Evolutionary conservation across 768 basidiomycete species (phyloP), one percentile per base, ranked within the genome.

Genomic region (Russula virescens): DNA sequence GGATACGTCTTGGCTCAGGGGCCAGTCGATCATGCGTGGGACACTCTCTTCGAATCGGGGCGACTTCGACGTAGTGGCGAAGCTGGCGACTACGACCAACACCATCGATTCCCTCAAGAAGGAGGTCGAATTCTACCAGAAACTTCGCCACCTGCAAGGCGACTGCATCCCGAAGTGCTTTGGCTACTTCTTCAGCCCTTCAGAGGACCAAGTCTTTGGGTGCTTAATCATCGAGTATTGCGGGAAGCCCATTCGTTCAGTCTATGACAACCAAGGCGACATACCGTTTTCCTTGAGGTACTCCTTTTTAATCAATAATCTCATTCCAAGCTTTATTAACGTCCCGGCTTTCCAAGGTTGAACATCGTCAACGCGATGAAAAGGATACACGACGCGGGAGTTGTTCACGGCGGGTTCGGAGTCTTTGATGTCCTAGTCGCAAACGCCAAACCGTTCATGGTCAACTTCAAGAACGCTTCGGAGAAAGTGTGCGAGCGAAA

Each of bases 1-100:
- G 23, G n/a, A 46, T 11, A 51, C 61, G 1, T 35, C 55, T 5
- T 62, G 61, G 61, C 49, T 57, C 38, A 51, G 61, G 42, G 61
- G 61, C 31, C 48, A 57, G 49, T 57, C 55, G 19, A 62, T 62
- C 34, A 51, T 62, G 61, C 61, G 55, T 11, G 55, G 61, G 9
- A 57, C 61, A 1, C 49, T 62, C 40, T 49, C 61, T 23, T 62
- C 55, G 34, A 21, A 25, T 19, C 42, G 55, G 14, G 55, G 55
- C 55, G 45, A 31, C 9, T 51, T 57, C 42, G 61, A 62, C 49
- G 55, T 62, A 9, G 61, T 57, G 5, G 61, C 61, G 23, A 62
- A 62, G 49, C 48, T 62, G 16, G 61, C 55, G 19, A 35, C 40
- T 8, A 51, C 47, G 11, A 46, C 42, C 13, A 11, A 45, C 6